Evolutionary conservation across 2,329 filamentous ascomycete genomes (phyloP), one percentile per base, ranked within the genome.

Genomic region (Fusarium tricinctum): DNA sequence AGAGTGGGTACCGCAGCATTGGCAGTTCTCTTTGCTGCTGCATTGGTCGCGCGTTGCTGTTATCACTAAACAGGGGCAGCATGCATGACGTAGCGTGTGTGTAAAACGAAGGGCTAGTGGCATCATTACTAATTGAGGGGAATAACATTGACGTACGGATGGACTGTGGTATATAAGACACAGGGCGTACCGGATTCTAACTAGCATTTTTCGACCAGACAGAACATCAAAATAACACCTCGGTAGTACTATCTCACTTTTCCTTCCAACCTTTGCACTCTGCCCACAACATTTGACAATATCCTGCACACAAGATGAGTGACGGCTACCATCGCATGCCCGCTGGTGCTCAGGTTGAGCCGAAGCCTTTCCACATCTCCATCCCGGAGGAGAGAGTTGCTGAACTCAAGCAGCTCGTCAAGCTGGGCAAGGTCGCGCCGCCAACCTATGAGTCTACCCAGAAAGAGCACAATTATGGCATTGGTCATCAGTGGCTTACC

Each of bases 341-440:
- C 2, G 5, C 22, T 0, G 20, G n/a, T 8, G 49, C 58, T 20
- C 13, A 22, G 0, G 3, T n/a, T 1, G 3, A 33, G 17, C 59
- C 59, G 0, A 39, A 13, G 3, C 38, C 43, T 14, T 63, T 39
- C 7, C 4, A n/a, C 1, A 17, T 57, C 30, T 40, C 58, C 1
- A 44, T 57, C 6, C 15, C 45, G 1, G 59, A 63, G 1, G 26
- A 63, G 2, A 39, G 13, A 13, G 6, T 63, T 0, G 26, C 47
- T 2, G 59, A 63, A 8, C 59, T 63, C 1, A 63, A 63, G 3
- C 49, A 39, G 4, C 58, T 63, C 20, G n/a, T 63, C 5, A 63
- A 63, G 9, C 58, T 63, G 0, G 58, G 43, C 19, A 63, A 43
- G 19, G 23, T 63, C 2, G 58, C 32, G 1, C 49, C 58, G 1